These are phyloP conservation scores for Clavispora asparagi DNA, from an alignment of 805 yeast genomes.

Conservation along the genomic window DNA sequence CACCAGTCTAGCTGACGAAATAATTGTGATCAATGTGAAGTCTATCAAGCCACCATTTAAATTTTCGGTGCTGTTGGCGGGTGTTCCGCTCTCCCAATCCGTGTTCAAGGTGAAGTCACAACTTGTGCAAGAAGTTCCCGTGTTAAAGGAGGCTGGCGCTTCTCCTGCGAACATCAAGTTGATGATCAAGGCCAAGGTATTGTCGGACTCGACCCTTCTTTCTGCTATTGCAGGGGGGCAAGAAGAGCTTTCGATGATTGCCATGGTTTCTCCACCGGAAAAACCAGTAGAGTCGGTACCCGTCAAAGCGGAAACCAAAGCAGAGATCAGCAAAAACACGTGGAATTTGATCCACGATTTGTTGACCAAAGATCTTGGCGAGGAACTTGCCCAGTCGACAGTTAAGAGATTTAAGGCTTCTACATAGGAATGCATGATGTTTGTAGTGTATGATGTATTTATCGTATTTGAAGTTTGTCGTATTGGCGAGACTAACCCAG, in stretches of 20 bases:
- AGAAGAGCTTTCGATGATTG: constrained; percentile 9
- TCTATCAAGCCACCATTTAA: constrained; percentile 69
- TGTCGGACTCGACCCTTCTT: constrained; percentile 45
- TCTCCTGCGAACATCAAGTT: constrained; percentile 42
- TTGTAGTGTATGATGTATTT: no score
- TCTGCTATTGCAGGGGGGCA: constrained; percentile 15
- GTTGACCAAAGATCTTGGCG: constrained; percentile 28
- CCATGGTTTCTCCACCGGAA: constrained; percentile 14
- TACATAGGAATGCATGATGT: not conserved
- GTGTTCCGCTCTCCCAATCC: constrained; percentile 22
- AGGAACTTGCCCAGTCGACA: constrained; percentile 18
- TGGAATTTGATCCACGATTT: constrained; percentile 41
- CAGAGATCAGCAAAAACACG: constrained; percentile 20
- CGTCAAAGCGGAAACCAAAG: constrained; percentile 2
- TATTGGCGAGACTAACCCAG: no score
- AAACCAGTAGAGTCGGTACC: not conserved
- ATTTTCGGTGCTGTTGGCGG: constrained; percentile 34
- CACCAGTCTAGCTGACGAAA: not conserved
- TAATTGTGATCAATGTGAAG: constrained; percentile 31
- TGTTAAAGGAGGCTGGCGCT: constrained; percentile 22
- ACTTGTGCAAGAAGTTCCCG: constrained; percentile 26
- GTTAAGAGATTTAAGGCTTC: constrained; percentile 22
- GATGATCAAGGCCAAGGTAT: constrained; percentile 57
- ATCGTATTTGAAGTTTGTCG: not conserved
- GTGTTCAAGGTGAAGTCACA: constrained; percentile 35